Base-by-base conservation (phyloP, 2,329 filamentous ascomycete genomes). In the Colletotrichum karsti region DNA sequence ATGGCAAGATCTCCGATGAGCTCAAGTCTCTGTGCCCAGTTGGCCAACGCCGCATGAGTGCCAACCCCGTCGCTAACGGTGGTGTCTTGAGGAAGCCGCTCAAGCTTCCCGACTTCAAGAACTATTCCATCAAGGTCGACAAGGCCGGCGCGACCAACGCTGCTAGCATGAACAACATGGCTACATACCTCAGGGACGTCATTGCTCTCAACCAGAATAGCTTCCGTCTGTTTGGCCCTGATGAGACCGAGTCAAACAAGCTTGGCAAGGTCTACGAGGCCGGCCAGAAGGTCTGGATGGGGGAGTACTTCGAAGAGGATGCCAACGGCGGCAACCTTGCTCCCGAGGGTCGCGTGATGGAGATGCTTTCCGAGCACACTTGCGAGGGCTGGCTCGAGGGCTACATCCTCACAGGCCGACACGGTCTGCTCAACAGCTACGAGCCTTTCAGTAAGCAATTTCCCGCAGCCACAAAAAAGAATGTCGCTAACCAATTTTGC, bases 231-330 rank as follows among this genome's bases (percentile, higher is more conserved):
- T 93, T 94, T 72, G 92, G 92, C 0, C 92, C 92, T 0, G 92
- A 95, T 74, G 92, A 95, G 84, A 94, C 92, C 0, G 90, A 94
- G 76, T 93, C 91, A 22, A 95, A 95, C 81, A 94, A 95, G 80
- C 87, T 95, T 3, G 85, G 82, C 1, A 86, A 85, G 24, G 89
- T 95, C 50, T 94, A 94, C 77, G 85, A 91, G 65, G 91, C 87
- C 1, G 90, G 90, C 5, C 92, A 93, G 85, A 94, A 94, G 79
- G 91, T 93, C 4, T 94, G 92, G 92, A 84, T 94, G 82, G 92
- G 88, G 6, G 92, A 93, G 55, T 93, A 92, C 77, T 92, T 94
- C 69, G 90, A 92, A 4, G 92, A 94, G 75, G 92, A 95, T 73
- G 79, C 81, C 7, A 90, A 94, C 73, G 92, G 92, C 9, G 92